phyloP scores from a whole-genome alignment of 306 rosid genomes.

The Hippophae gyantsensis region DNA sequence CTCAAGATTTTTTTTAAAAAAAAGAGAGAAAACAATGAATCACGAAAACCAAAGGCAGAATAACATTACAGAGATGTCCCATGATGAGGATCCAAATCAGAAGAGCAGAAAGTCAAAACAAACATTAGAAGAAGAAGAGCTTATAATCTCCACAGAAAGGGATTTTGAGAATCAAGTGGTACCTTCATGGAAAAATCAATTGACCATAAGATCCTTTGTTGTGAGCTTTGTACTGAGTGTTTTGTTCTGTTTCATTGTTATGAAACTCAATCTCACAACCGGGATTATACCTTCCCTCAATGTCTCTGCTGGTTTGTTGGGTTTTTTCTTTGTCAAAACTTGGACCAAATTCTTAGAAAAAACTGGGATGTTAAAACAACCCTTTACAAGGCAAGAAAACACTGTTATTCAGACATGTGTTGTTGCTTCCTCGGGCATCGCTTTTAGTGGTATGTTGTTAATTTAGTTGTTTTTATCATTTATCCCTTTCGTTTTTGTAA shows the following conservation, averaged over 20 bases:
- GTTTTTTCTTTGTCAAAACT: constrained; percentile 34
- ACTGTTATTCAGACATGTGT: constrained; percentile 46
- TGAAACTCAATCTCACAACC: constrained; percentile 39
- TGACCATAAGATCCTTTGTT: constrained; percentile 28
- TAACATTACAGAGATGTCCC: too few species aligned
- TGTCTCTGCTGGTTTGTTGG: constrained; percentile 34
- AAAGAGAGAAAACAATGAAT: background rate
- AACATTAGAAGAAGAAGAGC: background rate
- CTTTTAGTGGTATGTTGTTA: constrained; percentile 25
- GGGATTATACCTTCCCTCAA: constrained; percentile 40
- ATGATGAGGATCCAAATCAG: constrained; percentile 16
- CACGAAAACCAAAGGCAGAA: background rate
- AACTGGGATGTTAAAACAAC: constrained; percentile 23
- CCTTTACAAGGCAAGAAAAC: constrained; percentile 41
- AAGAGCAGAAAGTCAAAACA: constrained; percentile 5
- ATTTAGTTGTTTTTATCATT: background rate
- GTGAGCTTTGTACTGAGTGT: constrained; percentile 34
- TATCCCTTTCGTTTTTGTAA: too few species aligned
- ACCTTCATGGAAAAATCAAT: constrained; percentile 33
- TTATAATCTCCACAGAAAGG: constrained; percentile 16
- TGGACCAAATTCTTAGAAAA: constrained; percentile 29
- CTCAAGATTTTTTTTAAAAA: too few species aligned
- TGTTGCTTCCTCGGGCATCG: constrained; percentile 43
- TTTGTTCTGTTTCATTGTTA: constrained; percentile 33
- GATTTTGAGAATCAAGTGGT: constrained; percentile 21